Evolutionary conservation across 768 basidiomycete species (phyloP), one percentile per base, ranked within the genome.

Genomic region (Rubroboletus pulcherrimus): DNA sequence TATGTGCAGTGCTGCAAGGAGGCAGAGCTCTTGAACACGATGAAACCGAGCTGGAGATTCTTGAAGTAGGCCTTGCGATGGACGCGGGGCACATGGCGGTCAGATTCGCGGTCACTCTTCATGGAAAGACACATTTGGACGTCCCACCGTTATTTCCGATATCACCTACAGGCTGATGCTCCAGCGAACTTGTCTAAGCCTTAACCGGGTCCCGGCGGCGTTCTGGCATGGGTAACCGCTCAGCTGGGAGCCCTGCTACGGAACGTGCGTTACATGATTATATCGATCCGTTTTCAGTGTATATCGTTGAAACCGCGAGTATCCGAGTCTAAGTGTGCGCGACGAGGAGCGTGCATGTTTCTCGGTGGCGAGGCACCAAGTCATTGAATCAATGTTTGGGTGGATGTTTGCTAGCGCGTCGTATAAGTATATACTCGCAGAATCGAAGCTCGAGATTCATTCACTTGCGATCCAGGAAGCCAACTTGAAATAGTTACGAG

Each of bases 1-100:
- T 94, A 92, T 69, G 90, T 95, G 33, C 91, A 93, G 68, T 83
- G 82, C 68, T 93, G 89, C 76, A 83, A 81, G 68, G 89, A 91
- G 73, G 87, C 85, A 14, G 93, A 95, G 73, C 75, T 95, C 14
- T 75, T 93, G 57, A 89, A 86, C 68, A 95, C 93, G 49, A 98
- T 95, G 93, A 96, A 96, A 73, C 92, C 92, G 29, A 91, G 96
- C 74, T 96, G 93, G 93, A 80, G 91, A 50, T 96, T 96, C 76
- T 74, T 95, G 72, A 93, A 94, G 75, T 94, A 96, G 70, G 93
- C 95, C 12, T 73, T 96, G 51, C 77, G 93, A 59, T 95, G 93
- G 93, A 96, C 93, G 15, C 75, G 93, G 58, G 96, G 96, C 75
- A 96, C 93, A 3, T 96, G 94, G 93, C 77, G 93, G 49, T 90